Conservation (phyloP, 164 flowering plant genomes). For the Nelumbo lutea region DNA sequence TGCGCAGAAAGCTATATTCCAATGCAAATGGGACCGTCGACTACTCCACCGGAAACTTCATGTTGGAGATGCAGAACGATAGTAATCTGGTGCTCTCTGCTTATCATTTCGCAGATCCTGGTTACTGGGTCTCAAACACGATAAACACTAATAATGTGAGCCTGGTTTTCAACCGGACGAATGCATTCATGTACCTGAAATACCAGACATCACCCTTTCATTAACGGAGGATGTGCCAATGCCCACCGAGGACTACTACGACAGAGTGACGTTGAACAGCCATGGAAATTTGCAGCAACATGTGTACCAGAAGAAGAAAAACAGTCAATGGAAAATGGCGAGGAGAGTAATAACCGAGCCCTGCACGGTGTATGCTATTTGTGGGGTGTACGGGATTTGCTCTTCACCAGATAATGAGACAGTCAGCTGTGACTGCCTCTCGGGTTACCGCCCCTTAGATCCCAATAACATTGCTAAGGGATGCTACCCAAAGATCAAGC, state of each 20-base stretch:
- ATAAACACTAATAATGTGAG: background rate
- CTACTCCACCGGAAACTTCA: slow-evolving; percentile 21
- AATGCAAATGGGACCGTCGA: slow-evolving; percentile 8
- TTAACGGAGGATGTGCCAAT: background rate
- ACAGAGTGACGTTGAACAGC: slow-evolving; percentile 13
- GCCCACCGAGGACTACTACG: slow-evolving; percentile 25
- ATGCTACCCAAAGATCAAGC: slow-evolving; percentile 14
- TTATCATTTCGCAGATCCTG: slow-evolving; percentile 13
- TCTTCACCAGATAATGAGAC: slow-evolving; percentile 13
- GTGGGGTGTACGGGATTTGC: slow-evolving; percentile 24
- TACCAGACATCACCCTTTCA: background rate
- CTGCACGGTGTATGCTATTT: slow-evolving; percentile 10
- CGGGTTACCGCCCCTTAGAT: background rate
- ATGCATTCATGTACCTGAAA: slow-evolving; percentile 14
- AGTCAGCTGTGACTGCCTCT: slow-evolving; percentile 10
- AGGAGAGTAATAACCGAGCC: slow-evolving; percentile 15
- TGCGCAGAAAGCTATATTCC: slow-evolving; percentile 6
- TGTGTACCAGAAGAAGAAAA: slow-evolving; percentile 8
- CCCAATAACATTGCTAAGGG: slow-evolving; percentile 7
- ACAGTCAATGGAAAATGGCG: slow-evolving; percentile 10
- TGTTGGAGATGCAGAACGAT: slow-evolving; percentile 22
- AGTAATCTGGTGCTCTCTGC: slow-evolving; percentile 24
- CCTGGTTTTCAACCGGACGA: slow-evolving; percentile 7
- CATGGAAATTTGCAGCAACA: slow-evolving; percentile 5
- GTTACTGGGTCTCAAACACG: slow-evolving; percentile 17